Percentiles rank a stretch among this genome's conserved stretches.
Evolutionary conservation across 306 rosid genomes (phyloP).

Genomic region (Oemleria cerasiformis): DNA sequence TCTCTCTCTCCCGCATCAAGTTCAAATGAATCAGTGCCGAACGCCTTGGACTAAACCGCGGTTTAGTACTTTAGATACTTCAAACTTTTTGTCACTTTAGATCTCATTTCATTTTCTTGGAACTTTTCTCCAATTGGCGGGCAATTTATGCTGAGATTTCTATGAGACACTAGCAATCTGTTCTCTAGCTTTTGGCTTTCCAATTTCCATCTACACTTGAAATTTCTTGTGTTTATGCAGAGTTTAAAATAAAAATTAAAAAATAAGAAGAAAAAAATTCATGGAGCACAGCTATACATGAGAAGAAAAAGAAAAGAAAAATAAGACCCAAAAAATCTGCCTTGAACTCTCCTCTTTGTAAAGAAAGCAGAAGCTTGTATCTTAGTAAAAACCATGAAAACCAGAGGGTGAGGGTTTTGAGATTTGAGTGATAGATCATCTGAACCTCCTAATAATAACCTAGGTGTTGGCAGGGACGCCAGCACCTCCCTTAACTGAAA

Average conservation of each 20-base stretch:
- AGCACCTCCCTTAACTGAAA: constrained; percentile 67
- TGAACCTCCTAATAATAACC: constrained; percentile 27
- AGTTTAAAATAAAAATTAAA: neutral
- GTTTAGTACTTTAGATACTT: too few relatives aligned
- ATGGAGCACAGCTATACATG: constrained; percentile 28
- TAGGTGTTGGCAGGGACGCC: constrained; percentile 39
- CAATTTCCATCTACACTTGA: constrained; percentile 7
- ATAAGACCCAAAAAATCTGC: constrained; percentile 20
- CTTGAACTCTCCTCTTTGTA: constrained; percentile 20
- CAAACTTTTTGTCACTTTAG: too few relatives aligned
- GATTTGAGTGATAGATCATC: constrained; percentile 12
- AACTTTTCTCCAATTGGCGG: neutral
- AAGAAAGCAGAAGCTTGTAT: constrained; percentile 23
- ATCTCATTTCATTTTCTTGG: neutral
- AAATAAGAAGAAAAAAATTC: constrained; percentile 5
- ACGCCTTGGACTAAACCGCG: too few relatives aligned
- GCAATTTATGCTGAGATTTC: neutral
- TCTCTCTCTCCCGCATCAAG: too few relatives aligned
- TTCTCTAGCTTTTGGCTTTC: constrained; percentile 12
- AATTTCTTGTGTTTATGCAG: constrained; percentile 1
- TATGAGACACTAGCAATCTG: neutral
- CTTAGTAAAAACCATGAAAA: constrained; percentile 28
- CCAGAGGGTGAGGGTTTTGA: neutral
- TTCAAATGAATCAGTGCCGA: too few relatives aligned
- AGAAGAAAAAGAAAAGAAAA: constrained; percentile 4